Conservation (phyloP, 345 rosid genomes). For the Melastoma malabathricum region DNA sequence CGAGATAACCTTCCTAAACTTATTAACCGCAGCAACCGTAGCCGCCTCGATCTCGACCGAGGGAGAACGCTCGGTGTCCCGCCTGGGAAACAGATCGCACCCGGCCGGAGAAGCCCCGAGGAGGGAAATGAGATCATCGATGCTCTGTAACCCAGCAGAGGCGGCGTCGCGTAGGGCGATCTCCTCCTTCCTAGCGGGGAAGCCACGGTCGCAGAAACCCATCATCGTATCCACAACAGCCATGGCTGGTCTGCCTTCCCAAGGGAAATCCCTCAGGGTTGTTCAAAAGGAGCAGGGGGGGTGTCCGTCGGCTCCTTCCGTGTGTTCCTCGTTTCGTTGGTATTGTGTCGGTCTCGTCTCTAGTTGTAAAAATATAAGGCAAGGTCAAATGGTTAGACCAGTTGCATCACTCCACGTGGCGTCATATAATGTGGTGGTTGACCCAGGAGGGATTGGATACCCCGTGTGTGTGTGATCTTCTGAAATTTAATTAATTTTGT, state of each 20-base stretch:
- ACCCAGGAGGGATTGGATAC: too few species aligned
- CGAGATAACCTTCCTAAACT: slow-evolving; percentile 63
- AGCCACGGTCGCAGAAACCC: slow-evolving; percentile 29
- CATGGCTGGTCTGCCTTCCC: slow-evolving; percentile 30
- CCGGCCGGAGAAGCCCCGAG: not conserved
- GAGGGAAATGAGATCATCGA: slow-evolving; percentile 53
- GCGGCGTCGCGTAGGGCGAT: slow-evolving; percentile 57
- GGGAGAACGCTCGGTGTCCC: not conserved
- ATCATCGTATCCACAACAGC: slow-evolving; percentile 57
- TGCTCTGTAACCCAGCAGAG: slow-evolving; percentile 66
- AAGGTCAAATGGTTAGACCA: slow-evolving; percentile 18
- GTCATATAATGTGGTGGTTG: slow-evolving; percentile 16
- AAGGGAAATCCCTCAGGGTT: not conserved
- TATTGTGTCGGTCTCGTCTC: slow-evolving; percentile 10
- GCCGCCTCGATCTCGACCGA: slow-evolving; percentile 29
- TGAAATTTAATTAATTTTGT: too few species aligned
- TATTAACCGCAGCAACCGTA: slow-evolving; percentile 58
- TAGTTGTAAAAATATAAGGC: not conserved
- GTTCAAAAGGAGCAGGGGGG: not conserved
- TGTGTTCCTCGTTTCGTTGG: slow-evolving; percentile 3
- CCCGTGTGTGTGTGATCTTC: too few species aligned
- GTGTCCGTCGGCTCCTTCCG: not conserved
- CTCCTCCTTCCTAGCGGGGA: slow-evolving; percentile 33
- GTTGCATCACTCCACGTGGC: slow-evolving; percentile 15
- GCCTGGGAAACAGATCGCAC: slow-evolving; percentile 12